Evolutionary conservation across 345 rosid genomes (phyloP).

Genomic region (Xanthoceras sorbifolium): DNA sequence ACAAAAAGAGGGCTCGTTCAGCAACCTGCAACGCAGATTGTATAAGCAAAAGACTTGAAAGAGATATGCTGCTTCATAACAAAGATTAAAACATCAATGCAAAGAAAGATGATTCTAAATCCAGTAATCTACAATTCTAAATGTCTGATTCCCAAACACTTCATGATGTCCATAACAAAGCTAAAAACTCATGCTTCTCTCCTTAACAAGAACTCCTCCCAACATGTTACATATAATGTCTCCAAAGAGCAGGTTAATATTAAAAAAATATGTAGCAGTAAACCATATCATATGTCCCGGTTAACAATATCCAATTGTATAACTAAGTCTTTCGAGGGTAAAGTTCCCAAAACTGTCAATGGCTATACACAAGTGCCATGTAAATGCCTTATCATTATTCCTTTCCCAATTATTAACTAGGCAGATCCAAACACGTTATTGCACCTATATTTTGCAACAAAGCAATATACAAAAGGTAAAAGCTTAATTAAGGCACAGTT

Average conservation of each 20-base stretch:
- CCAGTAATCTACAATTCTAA: background rate
- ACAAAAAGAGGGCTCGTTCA: conserved; percentile 82
- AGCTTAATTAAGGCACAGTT: background rate
- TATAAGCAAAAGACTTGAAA: conserved; percentile 17
- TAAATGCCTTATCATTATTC: background rate
- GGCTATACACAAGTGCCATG: background rate
- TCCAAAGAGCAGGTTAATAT: background rate
- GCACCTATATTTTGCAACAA: background rate
- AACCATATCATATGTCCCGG: background rate
- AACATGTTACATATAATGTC: background rate
- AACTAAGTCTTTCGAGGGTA: background rate
- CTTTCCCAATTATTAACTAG: background rate
- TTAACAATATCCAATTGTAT: background rate
- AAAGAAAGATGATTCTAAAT: background rate
- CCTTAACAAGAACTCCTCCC: background rate
- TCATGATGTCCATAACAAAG: background rate
- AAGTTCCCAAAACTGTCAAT: background rate
- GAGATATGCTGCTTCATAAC: background rate
- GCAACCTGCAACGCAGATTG: conserved; percentile 64
- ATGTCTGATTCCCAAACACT: too few relatives aligned
- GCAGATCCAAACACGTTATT: background rate
- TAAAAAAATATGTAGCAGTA: background rate
- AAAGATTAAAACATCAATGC: background rate
- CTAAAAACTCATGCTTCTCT: background rate
- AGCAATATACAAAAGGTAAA: background rate